Base-by-base conservation (phyloP, 2,329 filamentous ascomycete species). In the Neoscytalidium dimidiatum region DNA sequence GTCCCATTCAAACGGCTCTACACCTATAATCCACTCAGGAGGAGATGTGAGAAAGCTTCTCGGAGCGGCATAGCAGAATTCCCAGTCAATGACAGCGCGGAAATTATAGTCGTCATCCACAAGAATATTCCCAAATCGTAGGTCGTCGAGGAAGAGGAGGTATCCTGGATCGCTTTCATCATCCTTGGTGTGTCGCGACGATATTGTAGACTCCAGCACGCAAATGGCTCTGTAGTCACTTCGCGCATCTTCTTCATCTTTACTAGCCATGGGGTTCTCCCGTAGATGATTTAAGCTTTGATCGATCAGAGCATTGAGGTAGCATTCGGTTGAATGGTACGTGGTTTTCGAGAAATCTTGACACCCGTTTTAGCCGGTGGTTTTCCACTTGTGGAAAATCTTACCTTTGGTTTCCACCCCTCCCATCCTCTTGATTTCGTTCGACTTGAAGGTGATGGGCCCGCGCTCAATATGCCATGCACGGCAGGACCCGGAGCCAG, bases 21-120 rank as follows among this genome's bases (percentile, higher is more conserved):
- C 11, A 29, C 51, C 51, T 3, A 79, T 49, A 2, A 80, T 69
- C 77, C 77, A 80, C 73, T 73, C 77, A 7, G 78, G 76, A 57
- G 72, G 71, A 44, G 76, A 74, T 46, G 72, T 73, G 1, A 71
- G 43, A 65, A 75, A 79, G 63, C 78, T 73, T 1, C 72, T 69
- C 0, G 78, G 78, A 70, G 78, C 75, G 49, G 69, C 70, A 64
- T 81, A 79, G 28, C 76, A 77, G 46, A 78, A 81, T 66, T 79
- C 77, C 46, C 75, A 70, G 62, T 81, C 78, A 52, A 81, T 64
- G 17, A 79, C 67, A 0, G 75, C 77, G 1, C 70, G 75, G 35
- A 80, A 75, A 8, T 64, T 62, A 0, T 73, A 67, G 11, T 71
- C 76, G 4, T 72, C 71, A 51, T 81, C 69, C 19, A 74, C 66